These are phyloP conservation scores for Pichia inconspicua DNA, from an alignment of 1,139 yeast species.

Conservation along the genomic window DNA sequence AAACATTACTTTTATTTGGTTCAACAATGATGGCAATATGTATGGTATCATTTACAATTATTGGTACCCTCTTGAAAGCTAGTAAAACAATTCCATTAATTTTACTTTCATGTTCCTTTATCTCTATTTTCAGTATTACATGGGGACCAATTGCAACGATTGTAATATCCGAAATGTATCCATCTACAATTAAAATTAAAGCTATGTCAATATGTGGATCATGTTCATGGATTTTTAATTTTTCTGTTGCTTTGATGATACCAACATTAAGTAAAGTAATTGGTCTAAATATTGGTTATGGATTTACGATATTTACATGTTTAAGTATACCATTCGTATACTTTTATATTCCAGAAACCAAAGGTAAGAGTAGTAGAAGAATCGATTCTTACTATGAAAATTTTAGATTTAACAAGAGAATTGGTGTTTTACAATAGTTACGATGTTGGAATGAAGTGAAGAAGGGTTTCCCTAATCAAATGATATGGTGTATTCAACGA, in stretches of 20 bases:
- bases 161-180: conserved; percentile 26
- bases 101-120: conserved; percentile 30
- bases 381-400: conserved; percentile 28
- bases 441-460: neutral
- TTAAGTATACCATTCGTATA: conserved; percentile 36
- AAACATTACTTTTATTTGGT: conserved; percentile 35
- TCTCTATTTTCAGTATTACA: conserved; percentile 24
- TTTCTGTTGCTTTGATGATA: conserved; percentile 46
- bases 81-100: conserved; percentile 37
- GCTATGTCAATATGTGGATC: conserved; percentile 29
- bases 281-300: conserved; percentile 42
- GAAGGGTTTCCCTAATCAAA: too few species aligned
- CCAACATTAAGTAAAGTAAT: conserved; percentile 37
- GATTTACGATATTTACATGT: conserved; percentile 39
- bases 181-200: conserved; percentile 30
- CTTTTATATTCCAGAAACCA: conserved; percentile 38
- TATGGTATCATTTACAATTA: conserved; percentile 23
- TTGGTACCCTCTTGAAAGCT: conserved; percentile 29
- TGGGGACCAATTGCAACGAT: conserved; percentile 30
- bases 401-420: neutral
- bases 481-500: too few species aligned
- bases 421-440: neutral
- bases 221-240: conserved; percentile 47
- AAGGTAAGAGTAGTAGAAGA: conserved; percentile 33
- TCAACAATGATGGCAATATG: conserved; percentile 32